These are phyloP conservation scores for Penicillium waksmanii DNA, from an alignment of 495 filamentous ascomycete species.

Conservation along the genomic window DNA sequence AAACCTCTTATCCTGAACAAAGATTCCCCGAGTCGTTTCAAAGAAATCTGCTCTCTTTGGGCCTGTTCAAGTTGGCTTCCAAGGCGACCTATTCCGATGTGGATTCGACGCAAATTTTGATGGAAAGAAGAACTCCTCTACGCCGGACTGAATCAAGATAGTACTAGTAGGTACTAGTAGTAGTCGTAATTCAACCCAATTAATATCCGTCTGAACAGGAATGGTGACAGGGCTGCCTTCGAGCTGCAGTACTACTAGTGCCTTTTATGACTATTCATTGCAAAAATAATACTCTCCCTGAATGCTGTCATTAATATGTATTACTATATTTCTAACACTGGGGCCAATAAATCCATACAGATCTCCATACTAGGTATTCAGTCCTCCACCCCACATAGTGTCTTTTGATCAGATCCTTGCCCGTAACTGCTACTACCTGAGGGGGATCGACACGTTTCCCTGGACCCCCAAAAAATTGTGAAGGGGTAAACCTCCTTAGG, in stretches of 20 bases:
- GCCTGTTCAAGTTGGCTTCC: neutral
- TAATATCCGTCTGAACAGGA: no score
- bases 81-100: neutral
- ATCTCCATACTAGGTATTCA: neutral
- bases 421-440: neutral
- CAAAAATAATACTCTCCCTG: no score
- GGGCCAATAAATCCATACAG: neutral
- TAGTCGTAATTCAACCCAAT: no score
- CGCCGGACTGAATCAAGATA: no score
- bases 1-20: neutral
- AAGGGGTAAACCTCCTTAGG: slow-evolving; percentile 7
- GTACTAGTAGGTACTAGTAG: no score
- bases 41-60: neutral
- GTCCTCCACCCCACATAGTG: neutral
- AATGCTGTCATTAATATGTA: no score
- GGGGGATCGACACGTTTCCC: slow-evolving; percentile 13
- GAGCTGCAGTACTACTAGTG: no score
- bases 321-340: no score
- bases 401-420: neutral
- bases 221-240: no score
- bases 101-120: neutral
- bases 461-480: neutral
- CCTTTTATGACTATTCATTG: no score
- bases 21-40: neutral
- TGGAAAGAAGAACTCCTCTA: neutral